Evolutionary conservation across 176 grass and related monocot genomes (phyloP).

Genomic region (Olyra latifolia): DNA sequence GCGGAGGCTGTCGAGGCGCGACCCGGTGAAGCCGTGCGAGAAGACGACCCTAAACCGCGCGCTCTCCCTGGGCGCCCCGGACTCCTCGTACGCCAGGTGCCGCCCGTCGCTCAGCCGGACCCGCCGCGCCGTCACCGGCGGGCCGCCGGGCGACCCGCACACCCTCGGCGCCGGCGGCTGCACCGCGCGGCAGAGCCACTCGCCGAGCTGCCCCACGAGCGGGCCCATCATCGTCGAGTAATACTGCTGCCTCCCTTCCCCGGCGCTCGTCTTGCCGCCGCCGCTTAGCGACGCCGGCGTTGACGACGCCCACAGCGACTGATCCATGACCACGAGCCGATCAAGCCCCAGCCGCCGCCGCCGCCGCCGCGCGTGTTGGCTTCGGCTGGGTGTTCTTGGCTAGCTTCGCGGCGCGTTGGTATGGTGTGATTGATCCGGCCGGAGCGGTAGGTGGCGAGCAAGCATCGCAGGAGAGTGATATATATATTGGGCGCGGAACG

Average conservation of each 20-base stretch:
- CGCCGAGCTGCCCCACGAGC: constrained; percentile 41
- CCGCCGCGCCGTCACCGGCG: constrained; percentile 63
- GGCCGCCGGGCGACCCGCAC: constrained; percentile 68
- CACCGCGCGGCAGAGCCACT: constrained; percentile 47
- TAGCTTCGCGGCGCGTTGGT: not conserved
- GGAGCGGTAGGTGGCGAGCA: not conserved
- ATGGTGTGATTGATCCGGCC: not conserved
- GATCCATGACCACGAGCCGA: constrained; percentile 12
- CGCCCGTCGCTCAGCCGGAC: constrained; percentile 60
- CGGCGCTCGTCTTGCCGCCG: not conserved
- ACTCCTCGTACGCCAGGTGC: constrained; percentile 69
- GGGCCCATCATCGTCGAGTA: constrained; percentile 20
- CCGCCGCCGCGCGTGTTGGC: not conserved
- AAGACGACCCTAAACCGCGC: constrained; percentile 63
- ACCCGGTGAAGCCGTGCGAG: constrained; percentile 66
- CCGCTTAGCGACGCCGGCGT: not conserved
- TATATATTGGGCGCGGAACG: constrained; percentile 35
- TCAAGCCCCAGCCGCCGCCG: too few relatives aligned
- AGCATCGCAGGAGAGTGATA: not conserved
- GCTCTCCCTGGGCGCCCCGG: constrained; percentile 53
- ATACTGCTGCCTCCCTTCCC: not conserved
- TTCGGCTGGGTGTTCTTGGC: not conserved
- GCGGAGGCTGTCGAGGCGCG: constrained; percentile 49
- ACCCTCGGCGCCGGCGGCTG: constrained; percentile 46
- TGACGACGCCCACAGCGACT: not conserved